phyloP scores from a whole-genome alignment of 1,284 basidiomycete genomes.

The Melampsora larici-populina region DNA sequence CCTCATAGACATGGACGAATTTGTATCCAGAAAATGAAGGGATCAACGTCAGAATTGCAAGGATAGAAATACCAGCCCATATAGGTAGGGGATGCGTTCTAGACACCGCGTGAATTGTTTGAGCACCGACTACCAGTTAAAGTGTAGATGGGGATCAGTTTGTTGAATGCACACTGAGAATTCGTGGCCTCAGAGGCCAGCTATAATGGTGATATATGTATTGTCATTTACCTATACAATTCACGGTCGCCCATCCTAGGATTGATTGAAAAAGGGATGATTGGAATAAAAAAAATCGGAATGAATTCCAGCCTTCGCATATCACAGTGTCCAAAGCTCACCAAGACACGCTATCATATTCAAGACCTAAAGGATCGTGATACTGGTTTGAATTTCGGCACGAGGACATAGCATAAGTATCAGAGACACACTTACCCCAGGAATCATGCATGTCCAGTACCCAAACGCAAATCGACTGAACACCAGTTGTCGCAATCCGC shows the following conservation, averaged over 20 bases:
- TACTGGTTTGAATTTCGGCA: no score
- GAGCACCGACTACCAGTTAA: neutral
- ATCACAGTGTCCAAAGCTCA: neutral
- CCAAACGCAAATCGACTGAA: neutral
- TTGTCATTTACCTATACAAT: neutral
- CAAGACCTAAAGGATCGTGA: no score
- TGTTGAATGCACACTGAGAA: no score
- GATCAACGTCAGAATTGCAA: neutral
- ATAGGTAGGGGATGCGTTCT: neutral
- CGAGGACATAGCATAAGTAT: neutral
- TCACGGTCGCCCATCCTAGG: neutral
- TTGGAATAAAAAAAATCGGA: neutral
- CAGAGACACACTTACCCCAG: neutral
- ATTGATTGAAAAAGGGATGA: neutral
- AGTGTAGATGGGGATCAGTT: neutral
- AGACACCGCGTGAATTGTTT: neutral
- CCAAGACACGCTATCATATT: neutral
- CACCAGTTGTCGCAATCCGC: neutral
- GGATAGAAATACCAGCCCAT: neutral
- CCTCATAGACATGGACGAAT: neutral
- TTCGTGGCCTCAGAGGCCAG: neutral
- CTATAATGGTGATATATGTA: neutral
- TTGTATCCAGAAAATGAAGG: neutral
- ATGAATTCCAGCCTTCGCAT: neutral
- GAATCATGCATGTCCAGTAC: neutral